Conservation (phyloP, 2,329 filamentous ascomycete genomes). For the Ilyonectria robusta region DNA sequence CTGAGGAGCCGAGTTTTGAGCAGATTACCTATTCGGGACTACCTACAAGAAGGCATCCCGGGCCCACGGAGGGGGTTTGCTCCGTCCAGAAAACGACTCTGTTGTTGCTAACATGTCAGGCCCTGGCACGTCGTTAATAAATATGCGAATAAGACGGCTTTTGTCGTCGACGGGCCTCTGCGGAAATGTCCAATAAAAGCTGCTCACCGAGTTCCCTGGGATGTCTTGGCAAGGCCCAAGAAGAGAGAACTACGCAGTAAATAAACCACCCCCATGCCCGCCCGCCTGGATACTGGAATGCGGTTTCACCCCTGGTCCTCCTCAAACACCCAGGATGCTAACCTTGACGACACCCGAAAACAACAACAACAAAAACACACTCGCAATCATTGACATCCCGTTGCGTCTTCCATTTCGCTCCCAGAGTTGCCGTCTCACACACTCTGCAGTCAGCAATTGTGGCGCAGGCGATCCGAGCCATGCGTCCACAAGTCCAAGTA, state of each 20-base stretch:
- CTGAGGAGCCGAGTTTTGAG: neutral
- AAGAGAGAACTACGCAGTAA: no score
- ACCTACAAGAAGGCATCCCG: neutral
- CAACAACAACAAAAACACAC: neutral
- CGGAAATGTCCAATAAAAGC: neutral
- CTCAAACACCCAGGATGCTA: neutral
- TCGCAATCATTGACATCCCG: neutral
- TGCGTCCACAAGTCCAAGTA: neutral
- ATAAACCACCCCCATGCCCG: neutral
- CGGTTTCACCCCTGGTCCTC: neutral
- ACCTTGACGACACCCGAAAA: neutral
- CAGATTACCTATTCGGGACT: constrained; percentile 9
- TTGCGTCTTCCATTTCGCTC: neutral
- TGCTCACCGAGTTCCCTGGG: neutral
- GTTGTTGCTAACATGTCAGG: neutral
- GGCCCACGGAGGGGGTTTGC: neutral
- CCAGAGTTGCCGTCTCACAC: neutral
- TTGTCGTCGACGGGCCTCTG: neutral
- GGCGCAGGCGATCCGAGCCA: neutral
- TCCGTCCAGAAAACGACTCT: neutral
- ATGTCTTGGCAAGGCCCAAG: no score
- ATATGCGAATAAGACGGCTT: neutral
- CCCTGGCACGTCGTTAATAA: neutral
- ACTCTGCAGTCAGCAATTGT: neutral
- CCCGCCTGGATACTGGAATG: neutral